Evolutionary conservation across 1,284 basidiomycete species (phyloP), one percentile per base, ranked within the genome.

Genomic region (Sanghuangporus weigelae): DNA sequence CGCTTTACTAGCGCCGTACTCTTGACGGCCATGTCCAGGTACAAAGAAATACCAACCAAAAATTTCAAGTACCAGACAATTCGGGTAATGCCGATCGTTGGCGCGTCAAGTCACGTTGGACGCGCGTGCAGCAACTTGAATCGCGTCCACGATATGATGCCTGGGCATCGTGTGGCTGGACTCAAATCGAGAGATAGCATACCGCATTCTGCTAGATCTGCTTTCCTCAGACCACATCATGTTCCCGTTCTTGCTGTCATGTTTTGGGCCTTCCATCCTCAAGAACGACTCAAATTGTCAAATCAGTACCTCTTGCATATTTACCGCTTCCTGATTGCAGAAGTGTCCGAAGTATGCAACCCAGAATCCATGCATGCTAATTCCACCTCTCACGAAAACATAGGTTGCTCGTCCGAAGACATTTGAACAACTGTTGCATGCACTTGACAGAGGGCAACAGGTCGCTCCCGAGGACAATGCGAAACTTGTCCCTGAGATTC

Each of bases 201-300:
- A n/a, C 16, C 39, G 16, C 50, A 62, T 11, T 57, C 51, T 21
- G 44, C 23, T 54, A 48, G 31, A 19, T 38, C 54, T 12, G 42
- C 48, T 7, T 59, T 66, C 48, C 60, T 71, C 11, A 79, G 84
- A 62, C 89, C 90, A 2, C 90, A 93, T 69, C 90, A 93, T 71
- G 76, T 93, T 51, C 80, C 81, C 57, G 74, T 92, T 14, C 75
- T 92, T 36, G 80, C 81, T 46, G 75, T 91, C 42, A 76, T 91
- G 44, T 75, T 84, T 63, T 75, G 86, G 11, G 74, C 81, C 1
- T 88, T 86, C 72, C 84, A 83, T 68, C 83, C 85, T 63, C 78
- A 79, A 59, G 78, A 79, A 16, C 73, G 77, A 12, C 79, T 77
- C 62, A 77, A 77, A 19, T 76, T 89, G 16, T 82, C 87, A 0